Evolutionary conservation across 768 basidiomycete species (phyloP).

Genomic region (Tricholoma bakamatsutake): DNA sequence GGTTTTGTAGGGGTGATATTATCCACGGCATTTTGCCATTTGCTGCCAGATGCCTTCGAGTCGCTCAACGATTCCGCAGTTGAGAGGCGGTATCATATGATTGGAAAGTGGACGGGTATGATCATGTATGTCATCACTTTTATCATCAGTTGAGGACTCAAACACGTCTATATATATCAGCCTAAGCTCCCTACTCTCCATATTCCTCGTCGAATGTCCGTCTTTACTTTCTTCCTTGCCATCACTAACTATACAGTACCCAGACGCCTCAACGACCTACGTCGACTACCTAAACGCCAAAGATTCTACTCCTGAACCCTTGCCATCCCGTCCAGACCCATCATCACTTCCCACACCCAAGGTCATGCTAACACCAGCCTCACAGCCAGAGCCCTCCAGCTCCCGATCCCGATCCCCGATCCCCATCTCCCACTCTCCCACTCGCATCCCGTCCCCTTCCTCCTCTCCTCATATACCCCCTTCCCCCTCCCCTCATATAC

Average conservation of each 20-base stretch:
- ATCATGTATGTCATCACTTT: conserved; percentile 55
- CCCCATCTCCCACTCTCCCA: not conserved
- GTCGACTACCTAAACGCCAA: conserved; percentile 67
- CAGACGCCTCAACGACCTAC: conserved; percentile 71
- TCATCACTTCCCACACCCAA: not conserved
- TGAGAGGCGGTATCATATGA: conserved; percentile 35
- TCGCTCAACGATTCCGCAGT: conserved; percentile 45
- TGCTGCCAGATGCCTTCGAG: conserved; percentile 72
- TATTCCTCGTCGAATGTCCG: conserved; percentile 80
- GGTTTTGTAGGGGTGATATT: conserved; percentile 58
- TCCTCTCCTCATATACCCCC: not conserved
- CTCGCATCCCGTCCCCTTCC: not conserved
- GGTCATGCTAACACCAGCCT: not conserved
- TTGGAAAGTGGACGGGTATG: conserved; percentile 59
- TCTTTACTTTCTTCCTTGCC: conserved; percentile 7
- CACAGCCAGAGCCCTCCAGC: not conserved
- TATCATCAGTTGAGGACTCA: not conserved
- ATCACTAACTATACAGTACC: conserved; percentile 2
- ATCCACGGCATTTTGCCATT: conserved; percentile 77
- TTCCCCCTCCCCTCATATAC: not conserved
- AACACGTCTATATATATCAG: conserved; percentile 26
- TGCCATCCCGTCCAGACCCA: conserved; percentile 19
- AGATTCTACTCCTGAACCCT: conserved; percentile 39
- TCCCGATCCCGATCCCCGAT: not conserved
- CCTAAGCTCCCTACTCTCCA: conserved; percentile 55